Evolutionary conservation across 108 stramenopile species (phyloP).

Genomic region (Nitzschia sp.): DNA sequence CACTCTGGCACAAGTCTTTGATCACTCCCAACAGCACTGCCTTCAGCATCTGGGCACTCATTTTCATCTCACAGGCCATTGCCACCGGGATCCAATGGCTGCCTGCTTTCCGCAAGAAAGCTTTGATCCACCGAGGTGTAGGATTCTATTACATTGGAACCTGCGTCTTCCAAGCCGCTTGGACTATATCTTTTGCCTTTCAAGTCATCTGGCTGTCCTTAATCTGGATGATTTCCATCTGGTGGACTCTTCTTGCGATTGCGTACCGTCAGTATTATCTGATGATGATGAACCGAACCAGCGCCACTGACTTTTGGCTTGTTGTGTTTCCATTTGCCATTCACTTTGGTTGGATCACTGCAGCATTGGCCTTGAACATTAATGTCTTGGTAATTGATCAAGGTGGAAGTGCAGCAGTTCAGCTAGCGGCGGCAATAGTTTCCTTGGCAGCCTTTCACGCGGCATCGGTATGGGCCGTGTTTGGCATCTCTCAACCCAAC

Average conservation of each 20-base stretch:
- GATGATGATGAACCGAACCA: too few relatives aligned
- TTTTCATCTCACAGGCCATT: too few relatives aligned
- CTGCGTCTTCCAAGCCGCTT: too few relatives aligned
- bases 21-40: too few relatives aligned
- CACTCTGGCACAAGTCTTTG: too few relatives aligned
- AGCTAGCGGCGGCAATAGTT: background rate
- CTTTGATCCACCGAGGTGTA: too few relatives aligned
- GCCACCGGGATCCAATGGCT: too few relatives aligned
- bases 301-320: constrained; percentile 6
- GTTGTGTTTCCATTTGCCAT: constrained; percentile 10
- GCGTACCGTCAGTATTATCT: constrained; percentile 2
- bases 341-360: constrained; percentile 13
- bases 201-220: too few relatives aligned
- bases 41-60: too few relatives aligned
- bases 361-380: constrained; percentile 4
- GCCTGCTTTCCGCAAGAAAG: too few relatives aligned
- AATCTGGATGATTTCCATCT: background rate
- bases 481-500: background rate
- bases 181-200: too few relatives aligned
- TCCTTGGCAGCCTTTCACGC: constrained; percentile 9
- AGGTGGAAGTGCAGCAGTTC: background rate
- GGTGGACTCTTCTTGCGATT: background rate
- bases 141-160: too few relatives aligned
- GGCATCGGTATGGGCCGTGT: background rate
- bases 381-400: constrained; percentile 3